A percentile compares a stretch with the other conserved stretches of the same genome.
These are phyloP conservation scores for Nothophoma quercina DNA, from an alignment of 2,329 filamentous ascomycete genomes.

Conservation along the genomic window DNA sequence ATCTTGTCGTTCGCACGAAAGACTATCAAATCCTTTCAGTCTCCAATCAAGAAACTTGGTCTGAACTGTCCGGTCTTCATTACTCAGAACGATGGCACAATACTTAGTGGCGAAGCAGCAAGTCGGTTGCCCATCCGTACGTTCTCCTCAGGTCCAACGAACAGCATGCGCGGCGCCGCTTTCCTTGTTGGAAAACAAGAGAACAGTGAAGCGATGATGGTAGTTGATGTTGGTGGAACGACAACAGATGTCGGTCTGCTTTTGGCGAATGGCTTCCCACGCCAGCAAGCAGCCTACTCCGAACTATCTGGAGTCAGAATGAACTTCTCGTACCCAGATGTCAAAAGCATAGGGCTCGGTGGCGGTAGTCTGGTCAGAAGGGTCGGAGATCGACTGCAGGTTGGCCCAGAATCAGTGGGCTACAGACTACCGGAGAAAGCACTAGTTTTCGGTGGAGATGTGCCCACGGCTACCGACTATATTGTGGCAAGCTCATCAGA, in stretches of 20 bases:
- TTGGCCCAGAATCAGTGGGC: constrained; percentile 70
- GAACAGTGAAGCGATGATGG: constrained; percentile 61
- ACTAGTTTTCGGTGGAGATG: constrained; percentile 63
- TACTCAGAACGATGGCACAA: constrained; percentile 61
- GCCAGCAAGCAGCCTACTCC: constrained; percentile 68
- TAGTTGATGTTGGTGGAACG: constrained; percentile 72
- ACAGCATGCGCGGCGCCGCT: constrained; percentile 61
- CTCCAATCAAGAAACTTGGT: constrained; percentile 55
- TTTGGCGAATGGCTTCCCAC: constrained; percentile 68
- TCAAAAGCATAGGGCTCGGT: constrained; percentile 67
- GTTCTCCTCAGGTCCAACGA: constrained; percentile 61
- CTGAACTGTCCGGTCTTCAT: constrained; percentile 60
- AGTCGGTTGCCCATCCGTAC: constrained; percentile 59
- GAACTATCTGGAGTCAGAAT: constrained; percentile 69
- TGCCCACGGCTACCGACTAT: constrained; percentile 67
- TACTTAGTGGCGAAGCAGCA: constrained; percentile 57
- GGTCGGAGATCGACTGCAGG: constrained; percentile 49
- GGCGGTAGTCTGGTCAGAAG: constrained; percentile 64
- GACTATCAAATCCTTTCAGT: constrained; percentile 56
- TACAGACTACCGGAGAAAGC: constrained; percentile 64
- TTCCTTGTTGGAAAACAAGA: constrained; percentile 46
- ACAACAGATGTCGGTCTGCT: constrained; percentile 70
- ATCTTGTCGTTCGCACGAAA: constrained; percentile 56
- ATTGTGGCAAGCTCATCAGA: constrained; percentile 49
- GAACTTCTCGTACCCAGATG: constrained; percentile 63